These are phyloP conservation scores for Nakataea oryzae DNA, from an alignment of 2,329 filamentous ascomycete genomes.

Conservation along the genomic window DNA sequence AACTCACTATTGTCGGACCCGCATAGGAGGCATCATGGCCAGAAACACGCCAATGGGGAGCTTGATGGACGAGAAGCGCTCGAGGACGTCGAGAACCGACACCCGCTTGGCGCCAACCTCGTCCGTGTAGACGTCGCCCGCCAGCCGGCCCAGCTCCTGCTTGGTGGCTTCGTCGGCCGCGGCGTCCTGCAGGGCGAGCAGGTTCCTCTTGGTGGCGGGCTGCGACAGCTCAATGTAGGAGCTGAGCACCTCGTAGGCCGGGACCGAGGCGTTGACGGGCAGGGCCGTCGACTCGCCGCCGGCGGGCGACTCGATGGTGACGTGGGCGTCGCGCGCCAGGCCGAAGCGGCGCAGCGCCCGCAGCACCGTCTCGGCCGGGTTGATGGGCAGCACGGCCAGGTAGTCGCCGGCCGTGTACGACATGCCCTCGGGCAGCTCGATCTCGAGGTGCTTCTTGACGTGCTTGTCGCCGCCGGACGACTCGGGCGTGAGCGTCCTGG, in stretches of 20 bases:
- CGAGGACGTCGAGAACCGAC: slow-evolving; percentile 51
- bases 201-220: slow-evolving; percentile 52
- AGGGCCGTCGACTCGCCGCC: slow-evolving; percentile 34
- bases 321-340: slow-evolving; percentile 56
- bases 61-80: slow-evolving; percentile 39
- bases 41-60: slow-evolving; percentile 51
- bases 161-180: slow-evolving; percentile 26
- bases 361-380: slow-evolving; percentile 49
- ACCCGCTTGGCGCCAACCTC: slow-evolving; percentile 36
- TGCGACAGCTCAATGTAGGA: slow-evolving; percentile 64
- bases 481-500: slow-evolving; percentile 31
- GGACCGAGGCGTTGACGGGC: slow-evolving; percentile 43
- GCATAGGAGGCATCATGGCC: slow-evolving; percentile 54
- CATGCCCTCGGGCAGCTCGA: slow-evolving; percentile 55
- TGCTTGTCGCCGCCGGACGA: background rate
- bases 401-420: slow-evolving; percentile 67
- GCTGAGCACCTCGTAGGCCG: slow-evolving; percentile 52
- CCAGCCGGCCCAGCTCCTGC: slow-evolving; percentile 23
- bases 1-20: slow-evolving; percentile 21
- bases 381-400: slow-evolving; percentile 61
- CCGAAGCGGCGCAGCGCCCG: slow-evolving; percentile 54
- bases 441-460: slow-evolving; percentile 52
- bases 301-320: slow-evolving; percentile 39
- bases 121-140: slow-evolving; percentile 24
- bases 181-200: background rate